Conservation (phyloP, 1,139 yeast genomes). For the Geotrichum bryndzae region DNA sequence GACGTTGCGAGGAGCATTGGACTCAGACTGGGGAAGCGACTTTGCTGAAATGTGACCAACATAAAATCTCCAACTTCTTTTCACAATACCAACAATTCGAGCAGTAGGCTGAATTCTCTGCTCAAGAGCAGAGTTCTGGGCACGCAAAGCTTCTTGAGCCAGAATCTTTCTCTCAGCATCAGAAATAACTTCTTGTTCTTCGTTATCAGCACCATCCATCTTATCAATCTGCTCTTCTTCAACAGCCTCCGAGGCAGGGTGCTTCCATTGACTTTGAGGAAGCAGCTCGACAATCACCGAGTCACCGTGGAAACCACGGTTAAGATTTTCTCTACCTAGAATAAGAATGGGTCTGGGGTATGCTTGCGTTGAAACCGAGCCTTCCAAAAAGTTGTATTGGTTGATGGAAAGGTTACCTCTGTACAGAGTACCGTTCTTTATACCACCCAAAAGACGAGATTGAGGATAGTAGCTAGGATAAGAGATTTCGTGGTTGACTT, state of each 20-base stretch:
- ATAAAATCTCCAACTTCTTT: conserved; percentile 93
- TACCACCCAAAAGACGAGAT: conserved; percentile 83
- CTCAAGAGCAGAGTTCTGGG: conserved; percentile 46
- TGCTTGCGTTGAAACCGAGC: conserved; percentile 65
- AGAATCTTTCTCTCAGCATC: conserved; percentile 71
- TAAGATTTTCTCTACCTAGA: conserved; percentile 75
- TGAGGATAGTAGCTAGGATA: conserved; percentile 76
- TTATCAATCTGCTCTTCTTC: conserved; percentile 66
- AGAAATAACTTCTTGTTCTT: conserved; percentile 46
- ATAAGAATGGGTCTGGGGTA: conserved; percentile 79
- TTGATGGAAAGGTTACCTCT: conserved; percentile 81
- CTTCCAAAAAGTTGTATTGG: conserved; percentile 84
- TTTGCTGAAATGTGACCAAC: conserved; percentile 90
- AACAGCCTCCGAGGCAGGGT: conserved; percentile 69
- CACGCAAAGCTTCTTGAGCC: conserved; percentile 66
- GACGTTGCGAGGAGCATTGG: conserved; percentile 60
- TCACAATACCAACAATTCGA: conserved; percentile 75
- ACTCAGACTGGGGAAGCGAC: conserved; percentile 53
- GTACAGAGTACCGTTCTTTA: conserved; percentile 77
- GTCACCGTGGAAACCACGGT: conserved; percentile 90
- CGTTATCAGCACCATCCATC: conserved; percentile 44
- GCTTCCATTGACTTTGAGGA: conserved; percentile 84
- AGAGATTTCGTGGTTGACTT: conserved; percentile 45
- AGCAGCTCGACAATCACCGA: conserved; percentile 84
- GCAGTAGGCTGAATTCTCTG: conserved; percentile 79